These are phyloP conservation scores for Micractinium conductrix DNA, from an alignment of 139 green algal species.

Conservation along the genomic window DNA sequence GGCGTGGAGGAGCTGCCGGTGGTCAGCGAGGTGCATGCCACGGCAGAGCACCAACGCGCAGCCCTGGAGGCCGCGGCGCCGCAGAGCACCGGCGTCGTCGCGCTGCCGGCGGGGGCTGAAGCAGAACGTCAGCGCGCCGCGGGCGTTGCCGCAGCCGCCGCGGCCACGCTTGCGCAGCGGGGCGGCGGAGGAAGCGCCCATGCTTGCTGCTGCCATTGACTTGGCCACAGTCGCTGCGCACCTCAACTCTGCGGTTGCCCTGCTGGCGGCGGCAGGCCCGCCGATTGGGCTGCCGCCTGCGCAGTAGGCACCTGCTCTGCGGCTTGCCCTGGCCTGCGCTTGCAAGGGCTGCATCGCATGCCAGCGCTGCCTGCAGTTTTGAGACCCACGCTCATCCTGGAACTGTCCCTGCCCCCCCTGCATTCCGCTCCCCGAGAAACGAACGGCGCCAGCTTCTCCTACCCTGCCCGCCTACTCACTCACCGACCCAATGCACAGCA, in stretches of 20 bases:
- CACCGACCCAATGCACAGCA: too few relatives aligned
- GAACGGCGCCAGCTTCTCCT: too few relatives aligned
- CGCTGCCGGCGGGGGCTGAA: background rate
- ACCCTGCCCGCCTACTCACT: too few relatives aligned
- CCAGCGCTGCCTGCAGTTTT: too few relatives aligned
- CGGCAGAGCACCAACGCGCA: background rate
- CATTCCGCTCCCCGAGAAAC: too few relatives aligned
- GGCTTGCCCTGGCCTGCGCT: too few relatives aligned
- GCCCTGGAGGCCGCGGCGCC: background rate
- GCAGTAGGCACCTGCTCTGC: background rate
- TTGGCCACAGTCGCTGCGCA: background rate
- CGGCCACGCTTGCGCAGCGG: background rate
- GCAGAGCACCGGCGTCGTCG: background rate
- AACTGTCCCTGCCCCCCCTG: too few relatives aligned
- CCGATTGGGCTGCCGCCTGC: too few relatives aligned
- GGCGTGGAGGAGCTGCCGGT: background rate
- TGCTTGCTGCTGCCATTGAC: slow-evolving; percentile 10
- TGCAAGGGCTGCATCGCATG: too few relatives aligned
- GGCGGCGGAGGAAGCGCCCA: background rate
- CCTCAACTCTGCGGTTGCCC: background rate
- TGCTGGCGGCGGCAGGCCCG: background rate
- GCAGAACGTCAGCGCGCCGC: background rate
- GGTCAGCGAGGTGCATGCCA: background rate
- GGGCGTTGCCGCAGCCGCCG: background rate
- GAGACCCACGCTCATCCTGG: too few relatives aligned